Evolutionary conservation across 2,329 filamentous ascomycete genomes (phyloP).

Genomic region (Neospermospora avenae): DNA sequence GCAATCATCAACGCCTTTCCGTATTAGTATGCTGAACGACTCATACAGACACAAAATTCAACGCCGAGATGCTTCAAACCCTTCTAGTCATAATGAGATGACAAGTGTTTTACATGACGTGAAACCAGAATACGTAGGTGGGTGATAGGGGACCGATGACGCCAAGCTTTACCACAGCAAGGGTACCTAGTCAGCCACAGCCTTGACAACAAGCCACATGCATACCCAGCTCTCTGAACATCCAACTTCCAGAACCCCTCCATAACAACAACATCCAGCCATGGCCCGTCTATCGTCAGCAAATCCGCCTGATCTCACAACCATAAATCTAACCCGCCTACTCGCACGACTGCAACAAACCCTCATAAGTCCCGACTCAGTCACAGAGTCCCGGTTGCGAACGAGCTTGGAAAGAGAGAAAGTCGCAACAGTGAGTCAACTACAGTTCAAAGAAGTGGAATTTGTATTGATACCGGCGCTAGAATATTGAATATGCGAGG

Average conservation of each 20-base stretch:
- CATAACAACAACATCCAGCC: not conserved
- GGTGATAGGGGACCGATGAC: no score
- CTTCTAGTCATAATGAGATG: no score
- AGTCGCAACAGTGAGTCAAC: constrained; percentile 45
- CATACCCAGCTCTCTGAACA: not conserved
- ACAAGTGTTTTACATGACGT: no score
- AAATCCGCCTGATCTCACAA: constrained; percentile 23
- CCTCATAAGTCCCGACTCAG: constrained; percentile 59
- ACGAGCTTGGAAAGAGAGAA: constrained; percentile 63
- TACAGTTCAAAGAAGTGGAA: not conserved
- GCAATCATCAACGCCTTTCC: no score
- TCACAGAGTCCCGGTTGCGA: constrained; percentile 54
- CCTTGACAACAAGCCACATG: constrained; percentile 7
- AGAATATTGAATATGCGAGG: constrained; percentile 73
- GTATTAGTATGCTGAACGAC: no score
- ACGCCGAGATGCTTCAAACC: no score
- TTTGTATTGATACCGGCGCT: not conserved
- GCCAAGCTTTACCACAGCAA: not conserved
- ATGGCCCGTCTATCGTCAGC: constrained; percentile 31
- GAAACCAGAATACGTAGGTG: no score
- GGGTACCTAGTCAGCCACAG: not conserved
- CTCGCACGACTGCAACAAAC: constrained; percentile 63
- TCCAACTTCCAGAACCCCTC: not conserved
- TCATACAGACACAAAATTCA: no score
- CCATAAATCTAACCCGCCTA: constrained; percentile 56